Evolutionary conservation across 108 stramenopile species (phyloP).

Genomic region (Stephanodiscus minutulus): DNA sequence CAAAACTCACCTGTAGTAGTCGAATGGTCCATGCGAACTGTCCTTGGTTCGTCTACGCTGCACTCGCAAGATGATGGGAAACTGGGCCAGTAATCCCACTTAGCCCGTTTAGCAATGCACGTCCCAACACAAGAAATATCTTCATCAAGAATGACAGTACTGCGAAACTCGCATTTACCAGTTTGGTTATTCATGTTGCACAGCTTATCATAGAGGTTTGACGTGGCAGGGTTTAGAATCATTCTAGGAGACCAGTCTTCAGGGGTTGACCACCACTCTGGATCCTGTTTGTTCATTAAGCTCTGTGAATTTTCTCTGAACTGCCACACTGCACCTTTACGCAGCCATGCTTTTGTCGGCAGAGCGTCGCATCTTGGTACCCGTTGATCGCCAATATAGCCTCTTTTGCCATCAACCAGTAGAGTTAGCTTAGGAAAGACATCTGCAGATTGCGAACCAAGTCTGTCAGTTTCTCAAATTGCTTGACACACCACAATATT

Average conservation of each 20-base stretch:
- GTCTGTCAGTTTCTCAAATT: not conserved
- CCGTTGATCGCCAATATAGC: conserved; percentile 27
- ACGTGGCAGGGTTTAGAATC: conserved; percentile 16
- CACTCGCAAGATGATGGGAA: conserved; percentile 29
- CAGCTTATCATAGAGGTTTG: conserved; percentile 28
- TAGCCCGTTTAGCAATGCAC: conserved; percentile 14
- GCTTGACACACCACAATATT: too few relatives aligned
- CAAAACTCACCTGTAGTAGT: conserved; percentile 1
- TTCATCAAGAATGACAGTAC: conserved; percentile 31
- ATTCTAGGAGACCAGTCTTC: conserved; percentile 21
- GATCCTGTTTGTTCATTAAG: conserved; percentile 29
- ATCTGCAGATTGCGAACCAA: conserved; percentile 10
- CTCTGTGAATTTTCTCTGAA: conserved; percentile 27
- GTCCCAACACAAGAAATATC: conserved; percentile 28
- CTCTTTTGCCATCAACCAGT: conserved; percentile 15
- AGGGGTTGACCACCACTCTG: conserved; percentile 17
- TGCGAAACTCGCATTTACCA: conserved; percentile 17
- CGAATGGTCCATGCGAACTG: conserved; percentile 39
- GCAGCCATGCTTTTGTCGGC: conserved; percentile 24
- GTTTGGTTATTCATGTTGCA: conserved; percentile 24
- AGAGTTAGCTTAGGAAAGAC: conserved; percentile 27
- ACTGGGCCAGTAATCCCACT: conserved; percentile 18
- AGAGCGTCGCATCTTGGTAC: conserved; percentile 10
- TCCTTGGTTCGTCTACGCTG: conserved; percentile 28
- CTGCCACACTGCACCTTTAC: conserved; percentile 31